phyloP scores from a whole-genome alignment of 768 basidiomycete species.

The Leccinellum luteum region DNA sequence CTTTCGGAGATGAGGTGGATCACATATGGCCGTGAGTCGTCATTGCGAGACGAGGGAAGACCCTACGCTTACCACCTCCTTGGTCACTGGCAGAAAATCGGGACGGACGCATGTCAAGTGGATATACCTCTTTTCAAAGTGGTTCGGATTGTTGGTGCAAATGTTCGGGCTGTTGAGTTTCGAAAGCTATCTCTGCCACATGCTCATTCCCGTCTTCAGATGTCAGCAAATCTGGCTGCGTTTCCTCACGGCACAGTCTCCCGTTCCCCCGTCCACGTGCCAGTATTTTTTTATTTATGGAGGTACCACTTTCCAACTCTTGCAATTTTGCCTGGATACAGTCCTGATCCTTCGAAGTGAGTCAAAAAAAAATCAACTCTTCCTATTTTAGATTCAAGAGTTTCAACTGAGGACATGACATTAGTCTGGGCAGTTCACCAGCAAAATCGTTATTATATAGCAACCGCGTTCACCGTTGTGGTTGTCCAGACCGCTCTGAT shows the following conservation, averaged over 20 bases:
- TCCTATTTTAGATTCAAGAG: background rate
- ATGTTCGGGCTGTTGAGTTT: slow-evolving; percentile 2
- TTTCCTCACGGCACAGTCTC: background rate
- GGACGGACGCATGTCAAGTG: slow-evolving; percentile 12
- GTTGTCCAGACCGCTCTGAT: background rate
- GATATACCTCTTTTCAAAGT: slow-evolving; percentile 22
- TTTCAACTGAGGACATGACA: background rate
- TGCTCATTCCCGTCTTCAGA: slow-evolving; percentile 9
- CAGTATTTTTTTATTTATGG: background rate
- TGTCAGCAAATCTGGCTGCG: background rate
- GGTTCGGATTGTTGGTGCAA: slow-evolving; percentile 21
- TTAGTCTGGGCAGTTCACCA: slow-evolving; percentile 19
- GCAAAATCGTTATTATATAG: background rate
- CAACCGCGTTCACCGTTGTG: slow-evolving; percentile 1
- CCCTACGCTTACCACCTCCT: background rate
- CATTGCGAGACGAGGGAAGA: background rate
- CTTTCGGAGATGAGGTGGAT: slow-evolving; percentile 14
- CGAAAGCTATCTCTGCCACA: background rate
- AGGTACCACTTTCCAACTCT: slow-evolving; percentile 4
- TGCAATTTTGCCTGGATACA: slow-evolving; percentile 14
- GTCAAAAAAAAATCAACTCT: slow-evolving; percentile 1
- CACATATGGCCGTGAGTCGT: slow-evolving; percentile 24
- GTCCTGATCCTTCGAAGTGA: slow-evolving; percentile 21
- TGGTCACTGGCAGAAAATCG: slow-evolving; percentile 10
- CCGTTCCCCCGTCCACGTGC: slow-evolving; percentile 6